Conservation (phyloP, 805 yeast species). For the Blastobotrys parvus region DNA sequence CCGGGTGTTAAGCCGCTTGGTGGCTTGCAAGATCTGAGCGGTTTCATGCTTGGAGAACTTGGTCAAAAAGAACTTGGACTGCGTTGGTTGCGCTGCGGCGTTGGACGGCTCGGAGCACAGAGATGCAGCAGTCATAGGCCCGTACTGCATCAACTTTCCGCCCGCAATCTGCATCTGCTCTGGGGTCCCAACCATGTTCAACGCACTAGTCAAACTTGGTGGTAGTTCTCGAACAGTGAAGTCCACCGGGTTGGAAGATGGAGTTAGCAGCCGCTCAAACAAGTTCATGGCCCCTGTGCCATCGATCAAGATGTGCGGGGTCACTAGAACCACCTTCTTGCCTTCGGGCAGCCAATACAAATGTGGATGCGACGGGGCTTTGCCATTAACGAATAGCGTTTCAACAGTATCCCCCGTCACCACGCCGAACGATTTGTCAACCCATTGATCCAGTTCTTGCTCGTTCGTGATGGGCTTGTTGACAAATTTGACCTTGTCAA, state of each 20-base stretch:
- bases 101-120: neutral
- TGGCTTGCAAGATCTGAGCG: neutral
- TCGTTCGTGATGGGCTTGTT: neutral
- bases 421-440: neutral
- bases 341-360: neutral
- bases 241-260: neutral
- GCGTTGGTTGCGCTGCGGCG: neutral
- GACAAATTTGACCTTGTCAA: neutral
- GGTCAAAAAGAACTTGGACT: neutral
- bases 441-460: neutral
- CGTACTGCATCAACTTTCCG: neutral
- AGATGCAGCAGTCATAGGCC: neutral
- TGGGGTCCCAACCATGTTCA: neutral
- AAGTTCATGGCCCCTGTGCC: neutral
- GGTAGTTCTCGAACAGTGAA: neutral
- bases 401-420: neutral
- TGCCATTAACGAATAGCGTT: neutral
- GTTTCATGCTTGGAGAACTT: slow-evolving; percentile 5
- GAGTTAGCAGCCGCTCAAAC: neutral
- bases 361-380: neutral
- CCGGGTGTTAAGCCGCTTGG: neutral
- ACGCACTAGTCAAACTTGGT: neutral
- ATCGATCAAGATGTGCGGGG: neutral
- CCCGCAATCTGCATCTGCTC: neutral
- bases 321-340: neutral